These are phyloP conservation scores for Acanthamoeba royreba DNA, from an alignment of 208 protist species.

Conservation along the genomic window DNA sequence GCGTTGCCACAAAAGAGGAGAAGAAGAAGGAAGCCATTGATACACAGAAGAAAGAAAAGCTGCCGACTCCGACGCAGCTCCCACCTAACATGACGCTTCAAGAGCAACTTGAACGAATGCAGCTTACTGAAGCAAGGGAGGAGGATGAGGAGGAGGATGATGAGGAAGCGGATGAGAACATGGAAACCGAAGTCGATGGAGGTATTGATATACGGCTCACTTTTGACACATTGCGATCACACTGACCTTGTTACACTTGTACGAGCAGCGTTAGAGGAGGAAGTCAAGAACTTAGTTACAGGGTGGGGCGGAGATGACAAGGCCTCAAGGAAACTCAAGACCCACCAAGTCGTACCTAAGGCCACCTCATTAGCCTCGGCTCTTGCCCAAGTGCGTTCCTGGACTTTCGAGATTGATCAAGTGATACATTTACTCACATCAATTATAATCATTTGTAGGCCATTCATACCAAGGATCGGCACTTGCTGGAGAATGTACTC, in stretches of 20 bases:
- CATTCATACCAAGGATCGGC: conserved; percentile 6
- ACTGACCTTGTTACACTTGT: neutral
- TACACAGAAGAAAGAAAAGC: neutral
- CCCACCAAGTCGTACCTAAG: neutral
- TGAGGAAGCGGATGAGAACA: neutral
- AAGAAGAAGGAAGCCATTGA: neutral
- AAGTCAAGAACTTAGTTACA: neutral
- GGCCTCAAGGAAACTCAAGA: neutral
- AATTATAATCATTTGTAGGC: neutral
- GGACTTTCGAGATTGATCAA: neutral
- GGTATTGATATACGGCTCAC: too few relatives aligned
- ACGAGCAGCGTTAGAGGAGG: neutral
- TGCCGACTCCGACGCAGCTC: neutral
- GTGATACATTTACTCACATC: neutral
- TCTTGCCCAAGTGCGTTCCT: neutral
- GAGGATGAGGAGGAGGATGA: neutral
- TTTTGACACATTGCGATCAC: neutral
- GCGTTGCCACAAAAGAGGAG: neutral
- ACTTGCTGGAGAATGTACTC: neutral
- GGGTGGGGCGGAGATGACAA: neutral
- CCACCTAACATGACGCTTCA: neutral
- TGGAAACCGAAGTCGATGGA: neutral
- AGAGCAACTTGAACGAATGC: neutral
- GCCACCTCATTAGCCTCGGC: neutral
- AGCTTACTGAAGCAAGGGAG: neutral